A percentile compares a stretch with the other conserved stretches of the same genome.
Evolutionary conservation across 2,329 filamentous ascomycete genomes (phyloP).

Genomic region (Aspergillus transmontanensis): DNA sequence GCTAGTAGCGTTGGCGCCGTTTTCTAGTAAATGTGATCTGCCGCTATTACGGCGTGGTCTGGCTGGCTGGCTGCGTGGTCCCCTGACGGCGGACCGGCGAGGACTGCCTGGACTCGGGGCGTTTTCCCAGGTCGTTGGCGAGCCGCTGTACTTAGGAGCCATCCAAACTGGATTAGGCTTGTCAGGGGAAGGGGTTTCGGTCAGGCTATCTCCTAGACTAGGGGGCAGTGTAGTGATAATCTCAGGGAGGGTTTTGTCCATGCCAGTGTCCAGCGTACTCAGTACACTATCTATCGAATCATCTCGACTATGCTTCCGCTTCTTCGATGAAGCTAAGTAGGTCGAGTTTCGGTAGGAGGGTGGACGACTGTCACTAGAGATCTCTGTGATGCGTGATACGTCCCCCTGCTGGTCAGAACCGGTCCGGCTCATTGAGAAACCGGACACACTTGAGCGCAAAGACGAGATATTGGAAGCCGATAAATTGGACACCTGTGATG

Average conservation of each 20-base stretch:
- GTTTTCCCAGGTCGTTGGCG: constrained; percentile 29
- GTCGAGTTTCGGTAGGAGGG: constrained; percentile 25
- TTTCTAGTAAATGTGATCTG: constrained; percentile 20
- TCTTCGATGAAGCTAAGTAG: constrained; percentile 29
- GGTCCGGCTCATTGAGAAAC: constrained; percentile 18
- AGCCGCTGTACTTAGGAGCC: constrained; percentile 23
- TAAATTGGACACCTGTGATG: constrained; percentile 25
- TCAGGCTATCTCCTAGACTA: constrained; percentile 19
- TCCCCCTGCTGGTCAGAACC: constrained; percentile 15
- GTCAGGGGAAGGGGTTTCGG: constrained; percentile 35
- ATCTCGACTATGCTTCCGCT: constrained; percentile 23
- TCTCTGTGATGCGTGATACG: constrained; percentile 13
- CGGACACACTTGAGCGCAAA: constrained; percentile 19
- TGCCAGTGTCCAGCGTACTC: constrained; percentile 14
- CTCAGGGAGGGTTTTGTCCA: constrained; percentile 26
- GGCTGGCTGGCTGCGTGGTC: constrained; percentile 35
- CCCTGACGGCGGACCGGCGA: constrained; percentile 35
- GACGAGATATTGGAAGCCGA: constrained; percentile 20
- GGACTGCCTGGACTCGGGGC: constrained; percentile 29
- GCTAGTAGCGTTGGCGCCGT: constrained; percentile 10
- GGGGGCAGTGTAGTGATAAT: constrained; percentile 30
- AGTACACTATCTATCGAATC: constrained; percentile 18
- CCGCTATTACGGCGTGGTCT: constrained; percentile 25
- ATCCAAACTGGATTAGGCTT: constrained; percentile 30
- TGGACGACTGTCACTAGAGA: background rate